Conservation (phyloP, 164 flowering plant genomes). For the Vitis rupestris region DNA sequence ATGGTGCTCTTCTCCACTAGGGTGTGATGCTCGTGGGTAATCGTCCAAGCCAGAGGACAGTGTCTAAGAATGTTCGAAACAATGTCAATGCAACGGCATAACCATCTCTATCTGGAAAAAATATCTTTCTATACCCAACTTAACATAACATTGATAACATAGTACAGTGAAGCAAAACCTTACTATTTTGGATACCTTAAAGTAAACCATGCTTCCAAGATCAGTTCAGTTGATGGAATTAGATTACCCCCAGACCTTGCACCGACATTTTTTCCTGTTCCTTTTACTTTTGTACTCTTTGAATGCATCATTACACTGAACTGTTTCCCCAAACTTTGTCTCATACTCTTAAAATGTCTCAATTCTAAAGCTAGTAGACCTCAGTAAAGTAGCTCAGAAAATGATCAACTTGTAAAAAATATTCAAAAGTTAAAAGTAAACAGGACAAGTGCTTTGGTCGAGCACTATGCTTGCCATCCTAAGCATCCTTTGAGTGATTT, state of each 20-base stretch:
- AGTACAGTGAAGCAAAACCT: not conserved
- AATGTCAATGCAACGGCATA: conserved; percentile 1
- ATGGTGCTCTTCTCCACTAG: conserved; percentile 90
- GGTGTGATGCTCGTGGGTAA: conserved; percentile 98
- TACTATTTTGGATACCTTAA: not conserved
- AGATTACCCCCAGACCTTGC: not conserved
- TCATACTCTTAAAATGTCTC: too few species aligned
- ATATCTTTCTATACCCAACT: too few species aligned
- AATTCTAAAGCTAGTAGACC: too few species aligned
- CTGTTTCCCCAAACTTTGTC: too few species aligned
- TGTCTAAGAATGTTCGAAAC: conserved; percentile 47
- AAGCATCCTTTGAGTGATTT: too few species aligned
- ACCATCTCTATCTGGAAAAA: not conserved
- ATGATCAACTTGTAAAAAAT: too few species aligned
- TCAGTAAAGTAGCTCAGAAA: too few species aligned
- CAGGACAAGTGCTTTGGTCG: too few species aligned
- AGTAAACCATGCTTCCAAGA: conserved; percentile 2
- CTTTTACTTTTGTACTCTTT: too few species aligned
- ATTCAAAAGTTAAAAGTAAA: too few species aligned
- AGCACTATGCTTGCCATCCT: too few species aligned
- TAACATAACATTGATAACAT: not conserved
- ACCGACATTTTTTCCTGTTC: not conserved
- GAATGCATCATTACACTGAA: too few species aligned
- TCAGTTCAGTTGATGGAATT: not conserved
- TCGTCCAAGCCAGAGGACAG: conserved; percentile 94